These are phyloP conservation scores for Oryza nivara DNA, from an alignment of 176 grass and related monocot genomes.

Conservation along the genomic window DNA sequence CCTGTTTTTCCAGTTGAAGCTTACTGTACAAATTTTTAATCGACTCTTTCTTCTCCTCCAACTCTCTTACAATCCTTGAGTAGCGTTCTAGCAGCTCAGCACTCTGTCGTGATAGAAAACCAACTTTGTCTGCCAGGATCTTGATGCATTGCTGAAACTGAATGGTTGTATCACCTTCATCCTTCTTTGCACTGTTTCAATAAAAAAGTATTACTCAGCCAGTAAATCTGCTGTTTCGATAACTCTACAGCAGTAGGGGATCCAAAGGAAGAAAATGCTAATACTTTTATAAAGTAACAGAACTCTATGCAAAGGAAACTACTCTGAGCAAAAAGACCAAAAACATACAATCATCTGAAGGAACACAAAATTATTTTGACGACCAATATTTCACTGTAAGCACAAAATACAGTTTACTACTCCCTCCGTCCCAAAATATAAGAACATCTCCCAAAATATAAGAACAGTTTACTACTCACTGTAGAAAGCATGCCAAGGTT, in stretches of 20 bases:
- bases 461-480: too few relatives aligned
- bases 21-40: slow-evolving; percentile 71
- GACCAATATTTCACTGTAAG: not conserved
- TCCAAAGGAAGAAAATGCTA: not conserved
- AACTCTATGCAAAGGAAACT: not conserved
- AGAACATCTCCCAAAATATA: too few relatives aligned
- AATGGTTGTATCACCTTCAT: slow-evolving; percentile 71
- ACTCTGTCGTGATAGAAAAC: slow-evolving; percentile 59
- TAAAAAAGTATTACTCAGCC: slow-evolving; percentile 3
- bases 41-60: slow-evolving; percentile 81
- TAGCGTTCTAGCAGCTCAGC: slow-evolving; percentile 59
- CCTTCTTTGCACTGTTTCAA: slow-evolving; percentile 77
- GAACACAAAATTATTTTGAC: not conserved
- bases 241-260: not conserved
- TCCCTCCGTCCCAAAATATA: too few relatives aligned
- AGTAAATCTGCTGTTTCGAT: not conserved
- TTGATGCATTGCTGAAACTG: slow-evolving; percentile 95
- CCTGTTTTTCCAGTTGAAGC: slow-evolving; percentile 93
- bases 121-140: slow-evolving; percentile 79
- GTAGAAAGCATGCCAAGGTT: not conserved
- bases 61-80: slow-evolving; percentile 58
- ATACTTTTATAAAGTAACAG: not conserved
- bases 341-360: slow-evolving; percentile 1
- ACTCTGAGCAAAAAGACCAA: not conserved
- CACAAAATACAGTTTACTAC: not conserved